phyloP scores from a whole-genome alignment of 192 early-diverging fungal species.

The Cladochytrium replicatum region DNA sequence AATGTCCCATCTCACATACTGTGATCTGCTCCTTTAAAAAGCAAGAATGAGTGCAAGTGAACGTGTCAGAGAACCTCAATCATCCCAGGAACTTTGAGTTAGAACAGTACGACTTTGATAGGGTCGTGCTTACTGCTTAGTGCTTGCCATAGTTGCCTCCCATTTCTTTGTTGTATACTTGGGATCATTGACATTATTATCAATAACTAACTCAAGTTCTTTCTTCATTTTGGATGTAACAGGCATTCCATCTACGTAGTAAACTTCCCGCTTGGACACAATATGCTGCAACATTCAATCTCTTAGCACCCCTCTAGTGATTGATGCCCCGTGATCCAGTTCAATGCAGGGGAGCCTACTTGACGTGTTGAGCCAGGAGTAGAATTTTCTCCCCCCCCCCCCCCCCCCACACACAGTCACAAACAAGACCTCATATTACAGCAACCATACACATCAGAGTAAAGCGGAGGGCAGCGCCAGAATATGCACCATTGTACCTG shows the following conservation, averaged over 20 bases:
- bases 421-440: too few relatives aligned
- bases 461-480: too few relatives aligned
- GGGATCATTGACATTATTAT: slow-evolving; percentile 8
- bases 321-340: slow-evolving; percentile 29
- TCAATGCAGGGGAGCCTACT: too few relatives aligned
- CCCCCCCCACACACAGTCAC: too few relatives aligned
- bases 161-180: slow-evolving; percentile 13
- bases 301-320: slow-evolving; percentile 14
- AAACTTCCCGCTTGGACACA: not conserved
- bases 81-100: slow-evolving; percentile 8
- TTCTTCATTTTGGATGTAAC: not conserved
- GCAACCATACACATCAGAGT: too few relatives aligned
- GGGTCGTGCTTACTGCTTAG: slow-evolving; percentile 39
- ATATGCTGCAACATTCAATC: not conserved
- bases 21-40: slow-evolving; percentile 14
- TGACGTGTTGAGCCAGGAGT: too few relatives aligned
- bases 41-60: slow-evolving; percentile 34
- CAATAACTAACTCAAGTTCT: not conserved
- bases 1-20: slow-evolving; percentile 17
- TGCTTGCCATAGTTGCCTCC: slow-evolving; percentile 8
- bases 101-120: slow-evolving; percentile 33
- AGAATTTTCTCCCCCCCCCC: too few relatives aligned
- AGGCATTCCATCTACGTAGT: slow-evolving; percentile 8
- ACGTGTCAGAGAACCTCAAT: slow-evolving; percentile 34
- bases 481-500: too few relatives aligned